Evolutionary conservation across 805 yeast species (phyloP).

Genomic region (Komagataella phaffii): DNA sequence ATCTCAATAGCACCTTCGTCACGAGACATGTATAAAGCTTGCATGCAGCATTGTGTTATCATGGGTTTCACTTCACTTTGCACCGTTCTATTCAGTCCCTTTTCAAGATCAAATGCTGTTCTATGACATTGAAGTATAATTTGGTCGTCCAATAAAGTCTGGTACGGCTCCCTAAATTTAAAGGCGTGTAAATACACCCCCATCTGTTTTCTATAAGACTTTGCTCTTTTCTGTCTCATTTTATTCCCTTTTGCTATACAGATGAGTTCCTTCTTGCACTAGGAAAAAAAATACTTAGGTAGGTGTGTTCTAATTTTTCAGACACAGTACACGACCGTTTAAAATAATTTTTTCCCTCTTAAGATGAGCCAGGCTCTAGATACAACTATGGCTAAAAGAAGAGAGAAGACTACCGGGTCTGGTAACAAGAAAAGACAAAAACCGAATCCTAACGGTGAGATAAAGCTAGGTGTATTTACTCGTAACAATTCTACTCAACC

Average conservation of each 20-base stretch:
- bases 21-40: conserved; percentile 59
- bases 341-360: too few relatives aligned
- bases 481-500: background rate
- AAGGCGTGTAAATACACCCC: conserved; percentile 72
- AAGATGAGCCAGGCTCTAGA: background rate
- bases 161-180: conserved; percentile 90
- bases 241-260: conserved; percentile 2
- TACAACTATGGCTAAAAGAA: background rate
- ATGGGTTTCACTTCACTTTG: conserved; percentile 80
- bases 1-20: conserved; percentile 66
- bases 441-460: background rate
- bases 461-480: background rate
- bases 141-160: conserved; percentile 76
- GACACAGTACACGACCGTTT: background rate
- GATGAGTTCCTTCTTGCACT: background rate
- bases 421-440: background rate
- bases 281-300: background rate
- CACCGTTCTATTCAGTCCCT: conserved; percentile 67
- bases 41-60: conserved; percentile 95
- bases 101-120: conserved; percentile 65
- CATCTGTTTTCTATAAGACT: conserved; percentile 88
- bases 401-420: background rate
- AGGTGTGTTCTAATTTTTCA: background rate
- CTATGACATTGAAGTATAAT: conserved; percentile 51
- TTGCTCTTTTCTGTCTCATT: conserved; percentile 96